phyloP scores from a whole-genome alignment of 2,329 filamentous ascomycete species.

The Hymenotorrendiella dingleyae region DNA sequence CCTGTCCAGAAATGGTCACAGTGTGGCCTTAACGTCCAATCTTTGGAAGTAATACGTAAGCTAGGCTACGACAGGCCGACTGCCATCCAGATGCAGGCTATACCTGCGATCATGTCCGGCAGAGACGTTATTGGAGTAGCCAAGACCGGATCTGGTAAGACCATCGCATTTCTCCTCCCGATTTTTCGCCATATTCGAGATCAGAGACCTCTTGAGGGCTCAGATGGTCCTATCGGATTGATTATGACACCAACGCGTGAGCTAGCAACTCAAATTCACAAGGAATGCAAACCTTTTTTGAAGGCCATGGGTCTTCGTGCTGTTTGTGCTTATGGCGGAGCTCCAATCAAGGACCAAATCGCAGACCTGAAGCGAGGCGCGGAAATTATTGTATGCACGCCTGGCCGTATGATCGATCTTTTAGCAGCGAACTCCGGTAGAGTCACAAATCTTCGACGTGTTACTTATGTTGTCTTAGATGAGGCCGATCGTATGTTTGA shows the following conservation, averaged over 20 bases:
- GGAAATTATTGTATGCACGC: conserved; percentile 91
- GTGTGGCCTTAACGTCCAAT: conserved; percentile 81
- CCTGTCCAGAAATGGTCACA: conserved; percentile 97
- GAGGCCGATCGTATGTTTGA: conserved; percentile 99
- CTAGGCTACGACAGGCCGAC: conserved; percentile 86
- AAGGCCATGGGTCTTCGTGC: conserved; percentile 79
- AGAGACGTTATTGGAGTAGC: conserved; percentile 93
- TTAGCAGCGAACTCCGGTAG: conserved; percentile 89
- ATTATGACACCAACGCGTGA: conserved; percentile 95
- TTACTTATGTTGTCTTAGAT: conserved; percentile 92
- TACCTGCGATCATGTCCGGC: conserved; percentile 93
- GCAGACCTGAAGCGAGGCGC: conserved; percentile 92
- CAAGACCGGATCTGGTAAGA: conserved; percentile 97
- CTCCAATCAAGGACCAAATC: conserved; percentile 96
- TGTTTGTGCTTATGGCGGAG: conserved; percentile 90
- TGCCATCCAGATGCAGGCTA: conserved; percentile 89
- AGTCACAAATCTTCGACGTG: conserved; percentile 82
- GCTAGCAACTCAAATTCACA: conserved; percentile 86
- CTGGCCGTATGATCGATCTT: conserved; percentile 92
- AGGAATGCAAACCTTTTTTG: conserved; percentile 90
- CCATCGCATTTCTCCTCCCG: conserved; percentile 86
- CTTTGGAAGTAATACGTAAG: conserved; percentile 75
- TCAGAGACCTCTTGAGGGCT: conserved; percentile 71
- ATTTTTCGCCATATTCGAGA: conserved; percentile 99
- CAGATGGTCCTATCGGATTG: conserved; percentile 81